Conservation (phyloP, 106 monocot genomes). For the Chionographis japonica region DNA sequence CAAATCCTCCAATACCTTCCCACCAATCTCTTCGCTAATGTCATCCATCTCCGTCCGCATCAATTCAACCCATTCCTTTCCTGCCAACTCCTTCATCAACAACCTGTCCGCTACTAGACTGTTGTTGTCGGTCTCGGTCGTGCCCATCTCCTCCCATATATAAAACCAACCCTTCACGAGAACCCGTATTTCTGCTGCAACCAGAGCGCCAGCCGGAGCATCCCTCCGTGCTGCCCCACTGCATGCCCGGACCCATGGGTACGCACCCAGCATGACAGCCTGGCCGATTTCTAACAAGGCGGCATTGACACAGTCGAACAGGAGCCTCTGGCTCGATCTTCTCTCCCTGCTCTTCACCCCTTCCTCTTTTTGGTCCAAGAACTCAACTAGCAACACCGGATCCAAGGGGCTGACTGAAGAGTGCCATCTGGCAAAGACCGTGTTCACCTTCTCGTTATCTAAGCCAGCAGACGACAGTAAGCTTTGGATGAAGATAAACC, state of each 20-base stretch:
- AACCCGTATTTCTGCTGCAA: constrained; percentile 37
- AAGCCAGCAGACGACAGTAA: constrained; percentile 62
- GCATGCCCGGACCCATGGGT: constrained; percentile 19
- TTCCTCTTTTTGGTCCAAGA: constrained; percentile 52
- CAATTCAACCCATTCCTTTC: constrained; percentile 31
- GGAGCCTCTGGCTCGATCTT: constrained; percentile 64
- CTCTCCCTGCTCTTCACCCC: constrained; percentile 50
- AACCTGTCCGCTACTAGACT: constrained; percentile 20
- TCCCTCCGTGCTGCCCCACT: not conserved
- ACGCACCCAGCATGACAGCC: constrained; percentile 9
- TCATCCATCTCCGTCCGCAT: constrained; percentile 39
- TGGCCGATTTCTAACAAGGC: constrained; percentile 48
- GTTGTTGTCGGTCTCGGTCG: constrained; percentile 16
- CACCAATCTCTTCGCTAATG: constrained; percentile 29
- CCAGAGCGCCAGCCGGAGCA: not conserved
- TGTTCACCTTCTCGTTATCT: constrained; percentile 19
- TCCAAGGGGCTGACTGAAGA: constrained; percentile 60
- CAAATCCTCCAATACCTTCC: constrained; percentile 45
- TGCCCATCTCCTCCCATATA: not conserved
- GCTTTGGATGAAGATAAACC: constrained; percentile 41
- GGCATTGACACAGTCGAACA: constrained; percentile 79
- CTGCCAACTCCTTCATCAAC: constrained; percentile 33
- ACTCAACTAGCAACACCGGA: constrained; percentile 49
- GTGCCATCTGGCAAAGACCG: constrained; percentile 44
- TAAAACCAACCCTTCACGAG: constrained; percentile 42